Evolutionary conservation across 2,329 filamentous ascomycete genomes (phyloP).

Genomic region (Pseudogymnoascus sp.): DNA sequence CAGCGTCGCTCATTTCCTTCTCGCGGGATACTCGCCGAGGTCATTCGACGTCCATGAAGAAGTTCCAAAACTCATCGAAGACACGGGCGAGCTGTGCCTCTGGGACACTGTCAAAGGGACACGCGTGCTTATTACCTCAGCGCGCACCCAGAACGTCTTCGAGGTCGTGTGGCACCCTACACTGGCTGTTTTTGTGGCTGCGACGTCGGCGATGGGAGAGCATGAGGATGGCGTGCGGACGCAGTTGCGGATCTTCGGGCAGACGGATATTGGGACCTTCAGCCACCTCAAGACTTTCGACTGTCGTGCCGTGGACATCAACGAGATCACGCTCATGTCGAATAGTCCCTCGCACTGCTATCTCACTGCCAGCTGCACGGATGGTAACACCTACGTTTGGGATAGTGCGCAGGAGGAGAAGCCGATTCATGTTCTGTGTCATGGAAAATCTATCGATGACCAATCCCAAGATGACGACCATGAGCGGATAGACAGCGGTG

Average conservation of each 20-base stretch:
- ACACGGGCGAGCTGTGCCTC: constrained; percentile 52
- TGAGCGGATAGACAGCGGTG: constrained; percentile 51
- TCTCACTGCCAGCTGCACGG: constrained; percentile 53
- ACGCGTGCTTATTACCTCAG: constrained; percentile 42
- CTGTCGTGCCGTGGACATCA: constrained; percentile 53
- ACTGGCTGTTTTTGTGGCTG: constrained; percentile 46
- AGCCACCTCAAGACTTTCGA: constrained; percentile 47
- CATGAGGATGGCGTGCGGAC: constrained; percentile 41
- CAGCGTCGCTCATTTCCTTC: constrained; percentile 42
- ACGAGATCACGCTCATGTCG: constrained; percentile 52
- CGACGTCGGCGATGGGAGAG: constrained; percentile 46
- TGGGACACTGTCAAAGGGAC: constrained; percentile 42
- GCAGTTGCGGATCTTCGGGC: constrained; percentile 49
- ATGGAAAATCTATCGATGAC: constrained; percentile 36
- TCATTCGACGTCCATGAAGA: constrained; percentile 45
- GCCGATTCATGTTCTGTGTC: constrained; percentile 47
- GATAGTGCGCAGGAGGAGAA: constrained; percentile 49
- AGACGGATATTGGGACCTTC: constrained; percentile 32
- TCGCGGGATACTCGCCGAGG: constrained; percentile 57
- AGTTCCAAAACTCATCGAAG: constrained; percentile 50
- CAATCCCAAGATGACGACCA: constrained; percentile 29
- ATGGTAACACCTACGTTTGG: constrained; percentile 56
- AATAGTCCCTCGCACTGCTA: constrained; percentile 45
- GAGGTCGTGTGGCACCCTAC: constrained; percentile 57
- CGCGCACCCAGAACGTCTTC: constrained; percentile 53